A percentile compares a stretch with the other conserved stretches of the same genome.
Evolutionary conservation across 2,329 filamentous ascomycete genomes (phyloP).

Genomic region (Rhinocladiella mackenziei): DNA sequence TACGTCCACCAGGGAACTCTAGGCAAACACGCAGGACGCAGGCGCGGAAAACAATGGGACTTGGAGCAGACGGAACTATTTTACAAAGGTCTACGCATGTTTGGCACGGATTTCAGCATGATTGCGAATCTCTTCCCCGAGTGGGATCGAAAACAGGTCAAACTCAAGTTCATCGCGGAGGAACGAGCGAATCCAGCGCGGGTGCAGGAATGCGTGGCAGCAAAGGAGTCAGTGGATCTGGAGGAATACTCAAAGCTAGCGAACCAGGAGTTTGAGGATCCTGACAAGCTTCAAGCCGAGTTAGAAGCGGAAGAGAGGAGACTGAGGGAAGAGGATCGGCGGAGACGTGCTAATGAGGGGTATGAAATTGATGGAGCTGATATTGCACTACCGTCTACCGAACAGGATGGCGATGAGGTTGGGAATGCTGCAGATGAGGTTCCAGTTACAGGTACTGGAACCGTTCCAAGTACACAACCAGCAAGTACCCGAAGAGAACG

Average conservation of each 20-base stretch:
- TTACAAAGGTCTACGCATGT: slow-evolving; percentile 59
- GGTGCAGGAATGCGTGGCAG: slow-evolving; percentile 51
- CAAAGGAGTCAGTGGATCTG: slow-evolving; percentile 43
- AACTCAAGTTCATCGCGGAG: slow-evolving; percentile 60
- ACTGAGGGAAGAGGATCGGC: slow-evolving; percentile 40
- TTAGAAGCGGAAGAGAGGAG: slow-evolving; percentile 44
- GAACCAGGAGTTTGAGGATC: slow-evolving; percentile 43
- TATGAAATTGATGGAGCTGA: slow-evolving; percentile 30
- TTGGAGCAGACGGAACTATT: slow-evolving; percentile 58
- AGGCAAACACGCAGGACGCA: slow-evolving; percentile 47
- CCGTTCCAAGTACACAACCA: not conserved
- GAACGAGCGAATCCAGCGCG: slow-evolving; percentile 53
- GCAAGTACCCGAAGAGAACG: slow-evolving; percentile 10
- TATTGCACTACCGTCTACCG: slow-evolving; percentile 33
- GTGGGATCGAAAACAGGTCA: slow-evolving; percentile 58
- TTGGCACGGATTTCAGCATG: slow-evolving; percentile 60
- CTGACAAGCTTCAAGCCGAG: slow-evolving; percentile 45
- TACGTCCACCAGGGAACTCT: slow-evolving; percentile 46
- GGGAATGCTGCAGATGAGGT: slow-evolving; percentile 3
- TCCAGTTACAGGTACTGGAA: not conserved
- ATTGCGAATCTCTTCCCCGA: slow-evolving; percentile 61
- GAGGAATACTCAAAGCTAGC: slow-evolving; percentile 45
- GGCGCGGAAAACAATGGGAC: slow-evolving; percentile 52
- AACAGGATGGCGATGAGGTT: slow-evolving; percentile 31
- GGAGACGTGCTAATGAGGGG: slow-evolving; percentile 26